Base-by-base conservation (phyloP, 2,329 filamentous ascomycete genomes). In the Bipolaris victoriae region DNA sequence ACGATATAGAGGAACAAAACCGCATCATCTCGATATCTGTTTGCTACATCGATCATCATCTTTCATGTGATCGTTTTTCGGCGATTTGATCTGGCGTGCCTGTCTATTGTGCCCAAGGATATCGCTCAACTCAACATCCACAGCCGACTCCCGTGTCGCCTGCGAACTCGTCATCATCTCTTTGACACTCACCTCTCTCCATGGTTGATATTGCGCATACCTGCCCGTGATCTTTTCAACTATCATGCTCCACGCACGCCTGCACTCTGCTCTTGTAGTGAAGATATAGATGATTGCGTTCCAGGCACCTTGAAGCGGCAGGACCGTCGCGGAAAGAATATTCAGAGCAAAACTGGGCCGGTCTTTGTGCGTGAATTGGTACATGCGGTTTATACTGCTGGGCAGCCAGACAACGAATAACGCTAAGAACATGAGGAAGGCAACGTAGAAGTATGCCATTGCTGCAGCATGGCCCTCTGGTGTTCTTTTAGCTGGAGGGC, bases 251-350 rank as follows among this genome's bases (percentile, higher is more conserved):
- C 59, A 58, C 5, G 67, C 68, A 15, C 65, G 63, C 31, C 62
- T 69, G 37, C 66, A 72, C 39, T 74, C 73, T 0, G 58, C 37
- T 60, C 69, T 71, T 0, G 70, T 70, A 0, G 71, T 72, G 16
- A 66, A 71, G 5, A 86, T 77, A 75, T 95, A 96, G 64, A 96
- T 91, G 56, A 90, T 75, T 16, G 88, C 85, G 72, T 96, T 96
- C 90, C 91, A 95, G 68, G 93, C 90, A 0, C 91, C 91, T 71
- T 96, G 91, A 0, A 92, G 82, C 0, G 91, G 91, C 7, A 96
- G 82, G 1, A 95, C 90, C 39, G 91, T 83, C 0, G 89, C 87
- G 20, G 89, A 88, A 62, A 88, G 84, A 62, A 89, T 86, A 66
- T 91, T 87, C 22, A 95, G 83, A 0, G 82, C 79, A 26, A 87